These are phyloP conservation scores for Trypanosoma rangeli DNA, from an alignment of 208 protist species.

Conservation along the genomic window DNA sequence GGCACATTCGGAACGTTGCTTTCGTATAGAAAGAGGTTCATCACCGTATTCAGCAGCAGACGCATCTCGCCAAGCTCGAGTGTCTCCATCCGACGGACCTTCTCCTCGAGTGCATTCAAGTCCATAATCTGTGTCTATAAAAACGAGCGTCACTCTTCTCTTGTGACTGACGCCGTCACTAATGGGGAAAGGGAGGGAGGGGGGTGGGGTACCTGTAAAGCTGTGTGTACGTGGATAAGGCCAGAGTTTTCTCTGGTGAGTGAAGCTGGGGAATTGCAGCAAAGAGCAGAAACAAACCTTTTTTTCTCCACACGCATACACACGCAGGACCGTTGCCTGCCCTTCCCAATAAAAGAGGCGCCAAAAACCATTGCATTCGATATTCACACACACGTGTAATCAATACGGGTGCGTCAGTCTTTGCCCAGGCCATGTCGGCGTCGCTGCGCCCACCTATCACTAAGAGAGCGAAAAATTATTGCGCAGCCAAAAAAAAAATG, in stretches of 20 bases:
- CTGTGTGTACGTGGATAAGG: not conserved
- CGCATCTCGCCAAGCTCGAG: conserved; percentile 72
- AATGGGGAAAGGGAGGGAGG: not conserved
- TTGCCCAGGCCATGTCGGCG: no score
- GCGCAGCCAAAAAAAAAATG: no score
- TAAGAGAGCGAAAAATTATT: no score
- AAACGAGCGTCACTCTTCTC: not conserved
- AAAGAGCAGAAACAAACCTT: not conserved
- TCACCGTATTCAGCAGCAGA: conserved; percentile 57
- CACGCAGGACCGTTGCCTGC: not conserved
- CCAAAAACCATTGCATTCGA: not conserved
- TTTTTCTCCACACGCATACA: not conserved
- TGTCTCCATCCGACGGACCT: conserved; percentile 51
- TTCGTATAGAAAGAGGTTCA: conserved; percentile 82
- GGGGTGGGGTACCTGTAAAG: no score
- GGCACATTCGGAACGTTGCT: conserved; percentile 94
- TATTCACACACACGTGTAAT: no score
- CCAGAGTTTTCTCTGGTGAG: not conserved
- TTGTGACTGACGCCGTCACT: not conserved
- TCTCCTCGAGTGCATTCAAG: conserved; percentile 65
- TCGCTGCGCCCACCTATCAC: no score
- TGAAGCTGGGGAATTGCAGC: not conserved
- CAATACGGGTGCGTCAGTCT: no score
- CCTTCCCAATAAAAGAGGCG: not conserved
- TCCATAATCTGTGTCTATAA: conserved; percentile 35